Conservation (phyloP, 192 early-diverging fungal species). For the Dissophora ornata region DNA sequence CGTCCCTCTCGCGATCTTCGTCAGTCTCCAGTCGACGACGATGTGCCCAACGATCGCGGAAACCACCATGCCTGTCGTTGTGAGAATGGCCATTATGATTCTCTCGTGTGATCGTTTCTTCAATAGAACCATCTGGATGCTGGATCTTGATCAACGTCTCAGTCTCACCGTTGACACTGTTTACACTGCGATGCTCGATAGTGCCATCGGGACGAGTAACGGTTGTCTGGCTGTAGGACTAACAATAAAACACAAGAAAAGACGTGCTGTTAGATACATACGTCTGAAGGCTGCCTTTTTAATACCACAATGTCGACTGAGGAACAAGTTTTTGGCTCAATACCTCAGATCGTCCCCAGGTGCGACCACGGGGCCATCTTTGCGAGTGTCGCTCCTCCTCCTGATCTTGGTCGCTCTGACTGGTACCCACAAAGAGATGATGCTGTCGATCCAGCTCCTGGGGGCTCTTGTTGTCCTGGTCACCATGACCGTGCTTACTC, state of each 20-base stretch:
- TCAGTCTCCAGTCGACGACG: conserved; percentile 13
- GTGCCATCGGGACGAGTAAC: conserved; percentile 44
- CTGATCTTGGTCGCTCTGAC: conserved; percentile 16
- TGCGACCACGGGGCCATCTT: conserved; percentile 35
- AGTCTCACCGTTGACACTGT: conserved; percentile 34
- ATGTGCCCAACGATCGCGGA: conserved; percentile 5
- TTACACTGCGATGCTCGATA: conserved; percentile 28
- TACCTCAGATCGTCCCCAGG: conserved; percentile 42
- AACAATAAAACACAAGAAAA: not conserved
- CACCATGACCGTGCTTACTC: conserved; percentile 1
- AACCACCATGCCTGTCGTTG: conserved; percentile 6
- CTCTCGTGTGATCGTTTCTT: conserved; percentile 27
- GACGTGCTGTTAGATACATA: not conserved
- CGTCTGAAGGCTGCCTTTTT: too few relatives aligned
- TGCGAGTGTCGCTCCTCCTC: conserved; percentile 19
- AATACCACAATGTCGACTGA: too few relatives aligned
- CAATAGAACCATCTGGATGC: conserved; percentile 34
- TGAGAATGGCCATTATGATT: not conserved
- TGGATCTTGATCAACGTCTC: conserved; percentile 38
- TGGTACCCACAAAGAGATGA: conserved; percentile 22
- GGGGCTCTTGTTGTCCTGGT: not conserved
- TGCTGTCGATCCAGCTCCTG: conserved; percentile 16
- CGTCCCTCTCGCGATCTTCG: conserved; percentile 26
- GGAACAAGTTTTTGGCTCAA: too few relatives aligned
- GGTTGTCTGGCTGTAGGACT: conserved; percentile 45